Evolutionary conservation across 148 eudicot species (phyloP), one percentile per base, ranked within the genome.

Genomic region (Silene conica): DNA sequence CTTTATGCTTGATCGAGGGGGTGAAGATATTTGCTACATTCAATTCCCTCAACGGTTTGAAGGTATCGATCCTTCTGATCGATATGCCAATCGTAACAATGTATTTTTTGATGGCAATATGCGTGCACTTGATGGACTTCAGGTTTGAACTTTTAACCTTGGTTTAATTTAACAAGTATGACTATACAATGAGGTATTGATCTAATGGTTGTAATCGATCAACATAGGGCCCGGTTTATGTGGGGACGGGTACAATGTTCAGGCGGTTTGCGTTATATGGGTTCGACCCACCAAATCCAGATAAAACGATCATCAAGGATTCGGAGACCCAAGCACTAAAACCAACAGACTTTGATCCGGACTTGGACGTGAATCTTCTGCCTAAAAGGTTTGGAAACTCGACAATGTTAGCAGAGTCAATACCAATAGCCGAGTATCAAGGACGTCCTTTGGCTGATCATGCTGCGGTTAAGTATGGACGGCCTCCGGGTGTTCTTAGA

Each of bases 401-500:
- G 8, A 86, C 92, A 22, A 76, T 90, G 80, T 56, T 95, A 21
- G 78, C 93, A 0, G 96, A 92, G 68, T 92, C 98, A 0, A 90
- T 95, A 63, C 92, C 96, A 0, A 69, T 95, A 16, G 89, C 98
- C 19, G 98, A 95, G 77, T 90, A 79, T 60, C 97, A 92, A 74
- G 98, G 90, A 28, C 96, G 98, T 2, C 98, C 98, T 1, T 73
- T 95, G 0, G 98, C 97, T 34, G 97, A 95, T 80, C 98, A 95
- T 72, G 86, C 96, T 11, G 93, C 92, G 0, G 87, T 95, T 55
- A 95, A 92, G 84, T 95, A 85, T 76, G 70, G 70, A 18, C 52
- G 70, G 13, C 96, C 96, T 72, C 91, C 93, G 1, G 97, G 97
- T 18, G 71, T 67, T 72, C 86, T 92, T 1, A 78, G 97, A 71